A percentile compares a stretch with the other conserved stretches of the same genome.
Evolutionary conservation across 1,284 basidiomycete genomes (phyloP).

Genomic region (Wallemia ichthyophaga): DNA sequence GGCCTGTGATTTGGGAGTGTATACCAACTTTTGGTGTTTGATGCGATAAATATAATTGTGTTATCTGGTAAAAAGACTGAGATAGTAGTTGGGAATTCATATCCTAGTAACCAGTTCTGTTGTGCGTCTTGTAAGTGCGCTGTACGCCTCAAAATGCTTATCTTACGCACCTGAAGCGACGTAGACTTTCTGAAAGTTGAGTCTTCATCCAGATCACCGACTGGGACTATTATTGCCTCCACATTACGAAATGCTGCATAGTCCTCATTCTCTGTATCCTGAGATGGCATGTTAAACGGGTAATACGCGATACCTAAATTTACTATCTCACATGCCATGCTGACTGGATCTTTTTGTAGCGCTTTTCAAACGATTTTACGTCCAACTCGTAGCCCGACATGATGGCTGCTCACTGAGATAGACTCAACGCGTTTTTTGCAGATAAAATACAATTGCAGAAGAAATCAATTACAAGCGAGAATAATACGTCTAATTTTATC

Average conservation of each 20-base stretch:
- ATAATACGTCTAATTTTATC: background rate
- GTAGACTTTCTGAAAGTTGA: conserved; percentile 63
- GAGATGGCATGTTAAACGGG: too few relatives aligned
- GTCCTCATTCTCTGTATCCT: conserved; percentile 34
- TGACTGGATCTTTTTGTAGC: background rate
- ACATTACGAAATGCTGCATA: conserved; percentile 31
- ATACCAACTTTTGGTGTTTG: conserved; percentile 49
- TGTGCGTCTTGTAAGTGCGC: too few relatives aligned
- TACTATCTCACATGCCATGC: background rate
- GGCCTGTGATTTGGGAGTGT: conserved; percentile 3
- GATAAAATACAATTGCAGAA: background rate
- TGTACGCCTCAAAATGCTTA: too few relatives aligned
- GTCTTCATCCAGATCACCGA: conserved; percentile 55
- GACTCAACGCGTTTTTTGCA: background rate
- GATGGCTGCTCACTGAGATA: background rate
- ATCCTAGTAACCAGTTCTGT: conserved; percentile 80
- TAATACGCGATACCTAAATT: too few relatives aligned
- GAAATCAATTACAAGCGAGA: too few relatives aligned
- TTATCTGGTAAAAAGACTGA: conserved; percentile 42
- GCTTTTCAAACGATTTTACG: background rate
- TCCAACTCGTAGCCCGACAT: conserved; percentile 1
- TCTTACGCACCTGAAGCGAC: conserved; percentile 41
- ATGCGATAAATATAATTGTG: conserved; percentile 51
- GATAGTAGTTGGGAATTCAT: conserved; percentile 83
- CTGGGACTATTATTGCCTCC: conserved; percentile 40